phyloP scores from a whole-genome alignment of 192 early-diverging fungal genomes.

The Rhizoclosmatium globosum region DNA sequence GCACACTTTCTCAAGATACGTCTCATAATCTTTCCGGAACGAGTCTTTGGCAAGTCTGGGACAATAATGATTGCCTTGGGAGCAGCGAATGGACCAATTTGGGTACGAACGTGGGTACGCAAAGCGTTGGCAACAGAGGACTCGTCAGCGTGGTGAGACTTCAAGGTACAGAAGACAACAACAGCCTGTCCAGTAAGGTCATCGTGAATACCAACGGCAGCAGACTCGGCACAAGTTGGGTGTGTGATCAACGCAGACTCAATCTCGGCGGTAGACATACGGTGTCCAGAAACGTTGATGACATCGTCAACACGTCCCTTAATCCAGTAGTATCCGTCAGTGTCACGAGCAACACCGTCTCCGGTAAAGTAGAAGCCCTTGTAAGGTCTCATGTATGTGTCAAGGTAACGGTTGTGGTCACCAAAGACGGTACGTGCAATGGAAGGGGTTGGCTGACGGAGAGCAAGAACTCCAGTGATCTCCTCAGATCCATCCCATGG shows the following conservation, averaged over 20 bases:
- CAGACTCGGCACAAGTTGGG: slow-evolving; percentile 84
- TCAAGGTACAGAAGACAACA: slow-evolving; percentile 84
- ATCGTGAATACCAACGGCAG: slow-evolving; percentile 87
- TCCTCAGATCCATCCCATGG: slow-evolving; percentile 68
- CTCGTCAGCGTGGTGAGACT: slow-evolving; percentile 62
- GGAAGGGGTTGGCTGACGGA: slow-evolving; percentile 88
- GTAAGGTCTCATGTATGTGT: slow-evolving; percentile 93
- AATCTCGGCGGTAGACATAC: slow-evolving; percentile 92
- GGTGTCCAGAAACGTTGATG: slow-evolving; percentile 96
- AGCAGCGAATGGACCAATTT: slow-evolving; percentile 93
- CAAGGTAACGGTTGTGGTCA: slow-evolving; percentile 90
- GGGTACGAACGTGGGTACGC: slow-evolving; percentile 78
- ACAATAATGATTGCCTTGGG: slow-evolving; percentile 89
- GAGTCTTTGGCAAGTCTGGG: slow-evolving; percentile 92
- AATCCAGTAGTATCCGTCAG: slow-evolving; percentile 97
- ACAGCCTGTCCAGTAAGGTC: slow-evolving; percentile 93
- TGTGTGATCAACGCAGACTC: slow-evolving; percentile 87
- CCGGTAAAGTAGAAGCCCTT: slow-evolving; percentile 95
- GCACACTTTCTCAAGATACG: slow-evolving; percentile 94
- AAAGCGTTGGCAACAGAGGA: slow-evolving; percentile 68
- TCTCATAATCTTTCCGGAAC: slow-evolving; percentile 96
- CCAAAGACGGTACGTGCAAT: slow-evolving; percentile 92
- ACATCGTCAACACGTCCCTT: slow-evolving; percentile 90
- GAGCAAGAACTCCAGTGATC: slow-evolving; percentile 91
- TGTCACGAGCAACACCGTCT: slow-evolving; percentile 90